Evolutionary conservation across 1,284 basidiomycete species (phyloP).

Genomic region (Lentinula novae-zelandiae): DNA sequence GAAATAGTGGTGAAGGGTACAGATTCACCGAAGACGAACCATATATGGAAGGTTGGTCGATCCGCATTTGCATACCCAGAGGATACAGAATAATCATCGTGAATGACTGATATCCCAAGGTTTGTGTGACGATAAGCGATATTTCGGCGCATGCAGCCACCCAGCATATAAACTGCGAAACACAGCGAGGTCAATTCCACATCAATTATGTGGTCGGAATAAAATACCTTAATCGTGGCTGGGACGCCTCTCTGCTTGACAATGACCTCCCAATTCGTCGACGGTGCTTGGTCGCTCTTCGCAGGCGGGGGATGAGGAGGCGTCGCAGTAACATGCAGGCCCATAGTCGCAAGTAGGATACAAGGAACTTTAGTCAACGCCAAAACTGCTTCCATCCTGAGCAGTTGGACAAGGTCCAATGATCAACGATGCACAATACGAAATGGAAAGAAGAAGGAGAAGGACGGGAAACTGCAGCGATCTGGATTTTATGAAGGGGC

Average conservation of each 20-base stretch:
- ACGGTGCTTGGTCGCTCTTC: constrained; percentile 27
- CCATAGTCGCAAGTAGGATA: constrained; percentile 32
- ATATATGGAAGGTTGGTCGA: constrained; percentile 14
- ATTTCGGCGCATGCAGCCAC: constrained; percentile 30
- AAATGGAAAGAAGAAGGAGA: neutral
- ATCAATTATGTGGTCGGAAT: neutral
- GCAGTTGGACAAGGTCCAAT: neutral
- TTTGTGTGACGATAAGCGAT: constrained; percentile 27
- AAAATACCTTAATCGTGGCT: constrained; percentile 29
- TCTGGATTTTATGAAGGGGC: neutral
- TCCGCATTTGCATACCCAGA: constrained; percentile 17
- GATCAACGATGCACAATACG: constrained; percentile 1
- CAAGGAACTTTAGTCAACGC: constrained; percentile 31
- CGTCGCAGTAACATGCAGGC: constrained; percentile 33
- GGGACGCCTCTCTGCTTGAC: constrained; percentile 30
- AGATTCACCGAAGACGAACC: constrained; percentile 21
- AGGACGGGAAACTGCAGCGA: neutral
- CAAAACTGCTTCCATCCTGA: constrained; percentile 15
- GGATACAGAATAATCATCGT: constrained; percentile 16
- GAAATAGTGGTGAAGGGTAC: constrained; percentile 26
- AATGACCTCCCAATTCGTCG: constrained; percentile 30
- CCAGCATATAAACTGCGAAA: constrained; percentile 32
- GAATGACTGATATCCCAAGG: neutral
- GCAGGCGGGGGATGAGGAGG: constrained; percentile 37
- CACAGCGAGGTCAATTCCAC: neutral